Base-by-base conservation (phyloP, 2,329 filamentous ascomycete species). In the Neopestalotiopsis rosae region DNA sequence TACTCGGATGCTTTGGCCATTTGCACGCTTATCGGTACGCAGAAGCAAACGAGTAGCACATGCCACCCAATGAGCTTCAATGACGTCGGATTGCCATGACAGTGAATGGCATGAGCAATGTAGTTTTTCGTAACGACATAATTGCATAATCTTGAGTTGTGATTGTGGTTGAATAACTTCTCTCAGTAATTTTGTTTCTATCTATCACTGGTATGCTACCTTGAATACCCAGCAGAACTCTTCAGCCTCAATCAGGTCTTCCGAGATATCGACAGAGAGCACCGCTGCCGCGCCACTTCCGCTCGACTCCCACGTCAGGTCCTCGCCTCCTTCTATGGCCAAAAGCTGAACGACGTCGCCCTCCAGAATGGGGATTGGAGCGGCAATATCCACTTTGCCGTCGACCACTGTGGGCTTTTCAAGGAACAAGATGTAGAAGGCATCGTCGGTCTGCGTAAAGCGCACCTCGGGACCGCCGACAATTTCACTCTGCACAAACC, bases 381-480 rank as follows among this genome's bases (percentile, higher is more conserved):
- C 80, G 40, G 79, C 71, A 3, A 87, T 70, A 2, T 78, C 71
- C 4, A 86, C 68, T 6, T 75, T 81, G 4, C 72, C 74, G 24
- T 77, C 77, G 1, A 2, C n/a, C 20, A 42, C 4, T 5, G n/a
- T 20, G 9, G 84, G 84, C 67, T 79, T 76, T 6, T 77, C 77
- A 28, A 87, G 70, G 1, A 79, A 79, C 5, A 82, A 71, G 61
- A 87, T 79, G 71, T 87, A 88, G 68, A 88, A 87, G 0, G 86
- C 85, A n/a, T 87, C 80, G 1, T 76, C 67, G 0, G 80, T 86
- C 69, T 82, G 81, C 0, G 86, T 87, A 71, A 87, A 88, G 1
- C 86, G 74, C 0, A 87, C 71, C 2, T 79, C 75, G 34, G 61
- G 58, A 20, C 69, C 65, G 14, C 58, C 69, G 2, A 77, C 78